Base-by-base conservation (phyloP, 1,284 basidiomycete genomes). In the Rhodofomes roseus region DNA sequence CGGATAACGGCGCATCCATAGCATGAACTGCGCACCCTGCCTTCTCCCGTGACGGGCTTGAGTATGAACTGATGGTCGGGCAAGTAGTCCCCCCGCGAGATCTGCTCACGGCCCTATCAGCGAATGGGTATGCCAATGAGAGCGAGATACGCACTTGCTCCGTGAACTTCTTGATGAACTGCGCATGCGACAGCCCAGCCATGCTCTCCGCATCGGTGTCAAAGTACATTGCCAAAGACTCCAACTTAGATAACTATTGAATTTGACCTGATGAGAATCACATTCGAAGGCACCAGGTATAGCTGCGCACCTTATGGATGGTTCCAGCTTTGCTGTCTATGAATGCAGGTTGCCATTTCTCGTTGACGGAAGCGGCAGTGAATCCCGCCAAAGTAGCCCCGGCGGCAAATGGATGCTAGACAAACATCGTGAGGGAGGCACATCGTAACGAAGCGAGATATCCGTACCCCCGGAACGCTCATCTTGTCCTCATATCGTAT, bases 401-500 rank as follows among this genome's bases (percentile, higher is more conserved):
- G 34, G 89, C 90, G 2, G 96, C 90, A 72, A 99, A 99, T 8
- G 96, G 96, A 74, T 98, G 96, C 86, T 95, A 65, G 50, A 53
- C 59, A 25, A 27, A 56, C 53, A 61, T 54, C 39, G 18, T 23
- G n/a, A 27, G 51, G 29, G 25, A 6, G 25, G 12, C 31, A 16
- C 41, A 36, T 20, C 40, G 29, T 39, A 36, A 23, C 25, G 41
- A 50, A 50, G 9, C 22, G 11, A 22, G 16, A 18, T n/a, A 44
- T 1, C 72, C 83, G 70, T 73, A 94, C 93, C 36, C 92, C 93
- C 25, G 96, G 96, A 39, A 95, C 94, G 64, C 94, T 98, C 63
- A 96, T 76, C 56, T 87, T 90, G 75, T 99, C 97, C 75, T 99
- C 97, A 69, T 99, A 99, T 54, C 97, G 90, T 56, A 99, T 79